Evolutionary conservation across 2,329 filamentous ascomycete genomes (phyloP).

Genomic region (Colletotrichum sp.): DNA sequence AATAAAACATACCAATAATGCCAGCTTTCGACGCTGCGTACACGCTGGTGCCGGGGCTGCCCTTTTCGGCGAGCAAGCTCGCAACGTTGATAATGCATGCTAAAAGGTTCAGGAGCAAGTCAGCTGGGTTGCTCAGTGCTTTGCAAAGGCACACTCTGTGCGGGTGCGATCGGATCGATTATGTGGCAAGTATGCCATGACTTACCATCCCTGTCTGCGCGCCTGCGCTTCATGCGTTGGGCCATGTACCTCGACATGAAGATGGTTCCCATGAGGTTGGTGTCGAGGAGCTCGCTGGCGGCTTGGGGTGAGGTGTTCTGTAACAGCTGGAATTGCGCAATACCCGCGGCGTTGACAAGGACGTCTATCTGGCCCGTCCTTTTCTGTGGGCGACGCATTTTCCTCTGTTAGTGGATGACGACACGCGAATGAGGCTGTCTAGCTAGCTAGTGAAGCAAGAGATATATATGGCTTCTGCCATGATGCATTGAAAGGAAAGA

Average conservation of each 20-base stretch:
- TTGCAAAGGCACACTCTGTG: not conserved
- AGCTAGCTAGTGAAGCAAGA: not conserved
- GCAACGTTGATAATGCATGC: slow-evolving; percentile 83
- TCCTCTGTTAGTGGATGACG: not conserved
- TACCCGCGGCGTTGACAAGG: slow-evolving; percentile 81
- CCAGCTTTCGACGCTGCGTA: slow-evolving; percentile 86
- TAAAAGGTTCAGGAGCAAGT: not conserved
- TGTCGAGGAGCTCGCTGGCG: slow-evolving; percentile 65
- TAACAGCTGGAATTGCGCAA: slow-evolving; percentile 71
- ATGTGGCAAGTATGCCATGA: slow-evolving; percentile 7
- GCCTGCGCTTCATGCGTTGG: slow-evolving; percentile 47
- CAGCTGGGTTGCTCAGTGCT: not conserved
- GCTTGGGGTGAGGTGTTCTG: slow-evolving; percentile 53
- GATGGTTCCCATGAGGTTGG: slow-evolving; percentile 74
- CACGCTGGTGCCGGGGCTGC: slow-evolving; percentile 71
- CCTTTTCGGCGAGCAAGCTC: slow-evolving; percentile 74
- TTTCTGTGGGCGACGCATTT: not conserved
- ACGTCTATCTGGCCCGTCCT: slow-evolving; percentile 48
- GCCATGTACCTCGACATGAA: slow-evolving; percentile 61
- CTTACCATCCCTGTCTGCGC: slow-evolving; percentile 27
- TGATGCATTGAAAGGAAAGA: not conserved
- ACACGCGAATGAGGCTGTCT: not conserved
- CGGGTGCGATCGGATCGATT: not conserved
- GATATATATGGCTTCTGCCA: not conserved
- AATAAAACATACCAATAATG: slow-evolving; percentile 62